phyloP scores from a whole-genome alignment of 208 protist genomes.

The Acanthamoeba healyi region DNA sequence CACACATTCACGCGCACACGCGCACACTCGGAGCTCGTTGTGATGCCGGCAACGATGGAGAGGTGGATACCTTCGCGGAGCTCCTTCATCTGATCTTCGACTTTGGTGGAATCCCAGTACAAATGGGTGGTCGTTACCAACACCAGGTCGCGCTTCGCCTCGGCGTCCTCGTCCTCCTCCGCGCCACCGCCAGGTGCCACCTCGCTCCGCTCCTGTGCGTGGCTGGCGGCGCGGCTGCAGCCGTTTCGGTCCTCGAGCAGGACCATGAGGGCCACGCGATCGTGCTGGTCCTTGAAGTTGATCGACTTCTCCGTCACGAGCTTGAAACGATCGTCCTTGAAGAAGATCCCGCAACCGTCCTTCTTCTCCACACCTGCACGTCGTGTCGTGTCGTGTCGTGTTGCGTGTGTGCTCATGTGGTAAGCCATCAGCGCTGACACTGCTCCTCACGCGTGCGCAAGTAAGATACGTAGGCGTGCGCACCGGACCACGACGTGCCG shows the following conservation, averaged over 20 bases:
- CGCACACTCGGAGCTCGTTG: too few relatives aligned
- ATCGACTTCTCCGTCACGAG: constrained; percentile 8
- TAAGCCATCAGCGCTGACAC: too few relatives aligned
- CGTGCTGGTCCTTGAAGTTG: constrained; percentile 33
- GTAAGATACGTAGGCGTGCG: too few relatives aligned
- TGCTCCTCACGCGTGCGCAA: too few relatives aligned
- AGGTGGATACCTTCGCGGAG: constrained; percentile 1
- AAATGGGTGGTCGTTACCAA: background rate
- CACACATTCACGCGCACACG: background rate
- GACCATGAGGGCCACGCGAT: constrained; percentile 15
- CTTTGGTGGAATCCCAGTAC: background rate
- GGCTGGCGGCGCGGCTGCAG: background rate
- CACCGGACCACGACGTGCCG: constrained; percentile 4
- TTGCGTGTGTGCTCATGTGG: too few relatives aligned
- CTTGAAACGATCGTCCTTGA: background rate
- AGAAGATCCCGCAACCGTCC: constrained; percentile 23
- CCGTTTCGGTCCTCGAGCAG: background rate
- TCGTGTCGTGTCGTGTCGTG: background rate
- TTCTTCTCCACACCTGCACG: constrained; percentile 17
- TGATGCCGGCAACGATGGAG: too few relatives aligned
- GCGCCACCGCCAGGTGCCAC: background rate
- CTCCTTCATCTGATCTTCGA: constrained; percentile 4
- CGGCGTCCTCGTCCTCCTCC: background rate
- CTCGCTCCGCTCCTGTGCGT: too few relatives aligned
- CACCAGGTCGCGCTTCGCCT: background rate